Percentiles rank a stretch among this genome's conserved stretches.
These are phyloP conservation scores for Calonectria montana DNA, from an alignment of 2,329 filamentous ascomycete species.

Conservation along the genomic window DNA sequence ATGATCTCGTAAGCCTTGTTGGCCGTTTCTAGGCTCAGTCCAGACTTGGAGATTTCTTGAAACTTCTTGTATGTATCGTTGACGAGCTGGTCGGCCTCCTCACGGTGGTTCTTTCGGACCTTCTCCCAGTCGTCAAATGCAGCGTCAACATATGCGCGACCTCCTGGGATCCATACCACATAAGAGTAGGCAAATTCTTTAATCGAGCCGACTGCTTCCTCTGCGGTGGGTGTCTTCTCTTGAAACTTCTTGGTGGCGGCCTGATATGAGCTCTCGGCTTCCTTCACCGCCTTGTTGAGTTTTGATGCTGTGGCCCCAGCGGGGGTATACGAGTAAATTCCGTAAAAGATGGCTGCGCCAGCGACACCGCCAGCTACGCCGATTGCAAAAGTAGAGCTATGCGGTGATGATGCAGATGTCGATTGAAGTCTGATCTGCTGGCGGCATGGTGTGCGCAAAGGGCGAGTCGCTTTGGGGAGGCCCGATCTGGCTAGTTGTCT, in stretches of 20 bases:
- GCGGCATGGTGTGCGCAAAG: slow-evolving; percentile 38
- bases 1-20: slow-evolving; percentile 71
- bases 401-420: slow-evolving; percentile 46
- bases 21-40: slow-evolving; percentile 72
- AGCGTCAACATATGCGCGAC: slow-evolving; percentile 73
- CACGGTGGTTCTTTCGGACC: slow-evolving; percentile 73
- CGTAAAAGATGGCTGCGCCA: slow-evolving; percentile 56
- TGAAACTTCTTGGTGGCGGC: slow-evolving; percentile 70
- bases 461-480: slow-evolving; percentile 43
- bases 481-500: slow-evolving; percentile 44
- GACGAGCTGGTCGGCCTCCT: slow-evolving; percentile 77
- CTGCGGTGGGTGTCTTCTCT: slow-evolving; percentile 71
- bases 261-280: slow-evolving; percentile 71
- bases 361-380: slow-evolving; percentile 58
- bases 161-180: slow-evolving; percentile 78
- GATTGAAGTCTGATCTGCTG: slow-evolving; percentile 56
- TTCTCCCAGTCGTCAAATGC: slow-evolving; percentile 78
- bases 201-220: slow-evolving; percentile 74
- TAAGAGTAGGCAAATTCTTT: slow-evolving; percentile 76
- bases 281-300: slow-evolving; percentile 60
- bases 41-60: slow-evolving; percentile 68
- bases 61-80: slow-evolving; percentile 75
- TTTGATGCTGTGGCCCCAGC: slow-evolving; percentile 54
- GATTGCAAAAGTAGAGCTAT: slow-evolving; percentile 50
- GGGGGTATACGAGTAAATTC: slow-evolving; percentile 57